phyloP scores from a whole-genome alignment of 306 rosid genomes.

The Prunus fruticosa region DNA sequence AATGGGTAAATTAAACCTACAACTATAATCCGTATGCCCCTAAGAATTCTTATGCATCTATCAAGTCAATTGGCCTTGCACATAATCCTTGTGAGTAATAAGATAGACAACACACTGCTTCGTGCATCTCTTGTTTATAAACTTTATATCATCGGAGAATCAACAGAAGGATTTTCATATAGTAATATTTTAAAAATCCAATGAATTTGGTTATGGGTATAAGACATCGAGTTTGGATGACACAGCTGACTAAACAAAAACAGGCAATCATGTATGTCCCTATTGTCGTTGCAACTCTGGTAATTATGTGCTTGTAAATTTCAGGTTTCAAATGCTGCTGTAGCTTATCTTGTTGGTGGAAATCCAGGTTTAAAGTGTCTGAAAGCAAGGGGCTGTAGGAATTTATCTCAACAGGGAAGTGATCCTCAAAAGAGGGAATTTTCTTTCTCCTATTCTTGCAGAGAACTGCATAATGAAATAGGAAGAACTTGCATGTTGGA shows the following conservation, averaged over 20 bases:
- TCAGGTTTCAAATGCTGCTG: conserved; percentile 67
- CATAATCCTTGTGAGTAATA: too few species aligned
- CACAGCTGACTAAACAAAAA: not conserved
- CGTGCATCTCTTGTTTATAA: too few species aligned
- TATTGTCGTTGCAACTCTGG: conserved; percentile 9
- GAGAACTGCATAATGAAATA: conserved; percentile 40
- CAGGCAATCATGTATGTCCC: not conserved
- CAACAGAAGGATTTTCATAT: not conserved
- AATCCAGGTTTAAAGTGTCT: conserved; percentile 57
- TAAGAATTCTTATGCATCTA: too few species aligned
- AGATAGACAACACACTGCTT: too few species aligned
- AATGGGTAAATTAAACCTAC: too few species aligned
- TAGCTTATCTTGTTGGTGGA: conserved; percentile 42
- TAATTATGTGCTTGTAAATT: conserved; percentile 22
- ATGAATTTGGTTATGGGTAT: too few species aligned
- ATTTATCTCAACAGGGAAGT: conserved; percentile 41
- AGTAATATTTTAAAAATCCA: too few species aligned
- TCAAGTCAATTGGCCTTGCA: too few species aligned
- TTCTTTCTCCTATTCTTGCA: conserved; percentile 26
- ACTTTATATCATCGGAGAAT: not conserved
- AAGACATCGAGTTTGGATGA: too few species aligned
- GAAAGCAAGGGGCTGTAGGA: conserved; percentile 59
- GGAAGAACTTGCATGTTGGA: conserved; percentile 55
- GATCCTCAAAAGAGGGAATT: conserved; percentile 30
- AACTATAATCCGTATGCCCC: too few species aligned